Conservation (phyloP, 495 filamentous ascomycete species). For the Neurospora sp. region DNA sequence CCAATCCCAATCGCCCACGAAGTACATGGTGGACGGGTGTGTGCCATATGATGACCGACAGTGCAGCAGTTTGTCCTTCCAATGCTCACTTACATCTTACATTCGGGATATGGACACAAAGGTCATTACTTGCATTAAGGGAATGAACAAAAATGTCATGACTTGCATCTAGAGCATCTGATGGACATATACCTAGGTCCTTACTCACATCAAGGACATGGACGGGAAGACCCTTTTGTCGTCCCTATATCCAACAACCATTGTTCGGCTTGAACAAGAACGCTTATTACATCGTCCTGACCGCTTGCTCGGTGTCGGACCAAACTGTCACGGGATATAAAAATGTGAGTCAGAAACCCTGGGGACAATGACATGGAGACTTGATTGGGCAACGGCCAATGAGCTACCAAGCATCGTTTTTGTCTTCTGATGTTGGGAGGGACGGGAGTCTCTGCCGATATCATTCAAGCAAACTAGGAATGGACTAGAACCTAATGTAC, state of each 20-base stretch:
- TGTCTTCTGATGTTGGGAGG: not conserved
- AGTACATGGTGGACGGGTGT: no score
- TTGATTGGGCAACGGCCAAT: not conserved
- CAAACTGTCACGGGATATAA: not conserved
- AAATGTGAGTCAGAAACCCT: not conserved
- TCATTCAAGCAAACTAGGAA: not conserved
- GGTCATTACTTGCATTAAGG: not conserved
- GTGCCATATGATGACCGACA: not conserved
- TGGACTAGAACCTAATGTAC: not conserved
- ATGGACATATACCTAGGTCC: no score
- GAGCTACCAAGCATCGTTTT: not conserved
- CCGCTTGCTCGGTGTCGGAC: not conserved
- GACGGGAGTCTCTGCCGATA: not conserved
- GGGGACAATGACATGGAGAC: not conserved
- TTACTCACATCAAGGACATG: no score
- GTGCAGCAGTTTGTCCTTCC: not conserved
- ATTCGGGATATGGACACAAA: not conserved
- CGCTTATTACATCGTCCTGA: not conserved
- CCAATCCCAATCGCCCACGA: not conserved
- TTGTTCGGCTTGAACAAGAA: not conserved
- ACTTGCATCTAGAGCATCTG: no score
- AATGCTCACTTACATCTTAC: not conserved
- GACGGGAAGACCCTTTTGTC: not conserved
- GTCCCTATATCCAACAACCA: not conserved
- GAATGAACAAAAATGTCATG: no score